A percentile compares a stretch with the other conserved stretches of the same genome.
Evolutionary conservation across 2,329 filamentous ascomycete genomes (phyloP).

Genomic region (Daldinia sp.): DNA sequence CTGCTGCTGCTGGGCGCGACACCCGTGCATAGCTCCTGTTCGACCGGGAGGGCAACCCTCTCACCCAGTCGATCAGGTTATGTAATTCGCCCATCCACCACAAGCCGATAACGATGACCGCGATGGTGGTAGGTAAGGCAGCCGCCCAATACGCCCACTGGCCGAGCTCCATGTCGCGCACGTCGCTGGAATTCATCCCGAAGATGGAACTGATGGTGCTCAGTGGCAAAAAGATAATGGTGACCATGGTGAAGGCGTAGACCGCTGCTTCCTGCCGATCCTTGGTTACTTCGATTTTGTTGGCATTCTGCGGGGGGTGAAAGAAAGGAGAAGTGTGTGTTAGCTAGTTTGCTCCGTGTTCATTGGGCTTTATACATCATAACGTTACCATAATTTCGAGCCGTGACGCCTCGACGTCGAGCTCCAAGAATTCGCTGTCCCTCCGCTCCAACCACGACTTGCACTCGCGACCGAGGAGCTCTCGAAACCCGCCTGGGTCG

Average conservation of each 20-base stretch:
- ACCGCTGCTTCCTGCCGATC: conserved; percentile 41
- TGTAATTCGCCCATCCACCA: conserved; percentile 41
- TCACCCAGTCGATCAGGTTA: conserved; percentile 33
- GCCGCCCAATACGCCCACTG: conserved; percentile 62
- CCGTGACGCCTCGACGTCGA: conserved; percentile 38
- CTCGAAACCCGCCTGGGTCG: conserved; percentile 50
- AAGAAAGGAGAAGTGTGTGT: no score
- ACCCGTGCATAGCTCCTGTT: conserved; percentile 26
- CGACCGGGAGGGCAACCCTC: conserved; percentile 19
- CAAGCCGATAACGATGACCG: conserved; percentile 42
- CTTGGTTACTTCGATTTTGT: conserved; percentile 37
- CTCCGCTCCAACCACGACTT: conserved; percentile 50
- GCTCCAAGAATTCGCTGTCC: conserved; percentile 43
- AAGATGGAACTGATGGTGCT: conserved; percentile 50
- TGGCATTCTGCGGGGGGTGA: conserved; percentile 32
- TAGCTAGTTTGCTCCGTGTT: conserved; percentile 9
- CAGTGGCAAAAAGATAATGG: conserved; percentile 52
- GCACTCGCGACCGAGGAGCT: conserved; percentile 52
- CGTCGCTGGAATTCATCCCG: conserved; percentile 62
- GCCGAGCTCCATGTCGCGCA: conserved; percentile 57
- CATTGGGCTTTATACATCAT: conserved; percentile 14
- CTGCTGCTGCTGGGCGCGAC: conserved; percentile 19
- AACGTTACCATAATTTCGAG: conserved; percentile 43
- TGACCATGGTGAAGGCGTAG: conserved; percentile 52
- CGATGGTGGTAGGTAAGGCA: conserved; percentile 56